Conservation (phyloP, 108 stramenopile species). For the Schizochytrium sp. region DNA sequence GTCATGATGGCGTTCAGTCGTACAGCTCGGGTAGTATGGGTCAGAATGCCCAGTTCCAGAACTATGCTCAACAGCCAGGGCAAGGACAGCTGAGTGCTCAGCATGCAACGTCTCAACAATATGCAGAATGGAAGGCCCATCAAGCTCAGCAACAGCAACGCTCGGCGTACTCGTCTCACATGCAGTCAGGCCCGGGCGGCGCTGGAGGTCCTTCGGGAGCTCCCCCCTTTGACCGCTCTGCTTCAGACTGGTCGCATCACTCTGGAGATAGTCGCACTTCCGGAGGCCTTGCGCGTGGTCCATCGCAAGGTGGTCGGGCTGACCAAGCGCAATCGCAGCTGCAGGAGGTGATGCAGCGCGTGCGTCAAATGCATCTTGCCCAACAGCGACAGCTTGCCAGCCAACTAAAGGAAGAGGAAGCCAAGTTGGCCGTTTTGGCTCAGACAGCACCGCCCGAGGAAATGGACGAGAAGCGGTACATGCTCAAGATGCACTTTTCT, state of each 20-base stretch:
- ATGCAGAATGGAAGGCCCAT: not conserved
- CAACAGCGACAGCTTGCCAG: not conserved
- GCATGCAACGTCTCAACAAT: not conserved
- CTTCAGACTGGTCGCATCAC: not conserved
- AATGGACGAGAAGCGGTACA: not conserved
- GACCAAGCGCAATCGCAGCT: not conserved
- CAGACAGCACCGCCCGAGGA: not conserved
- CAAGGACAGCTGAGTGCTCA: not conserved
- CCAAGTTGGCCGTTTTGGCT: not conserved
- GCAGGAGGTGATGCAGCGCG: not conserved
- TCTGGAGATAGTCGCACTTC: not conserved
- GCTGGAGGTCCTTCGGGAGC: too few species aligned
- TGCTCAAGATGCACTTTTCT: not conserved
- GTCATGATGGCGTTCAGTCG: too few species aligned
- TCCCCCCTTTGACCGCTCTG: not conserved
- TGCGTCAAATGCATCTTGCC: not conserved
- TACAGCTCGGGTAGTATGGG: too few species aligned
- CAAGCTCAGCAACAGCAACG: not conserved
- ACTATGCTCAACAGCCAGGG: too few species aligned
- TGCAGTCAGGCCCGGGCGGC: not conserved
- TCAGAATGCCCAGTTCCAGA: too few species aligned
- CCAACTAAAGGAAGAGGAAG: not conserved
- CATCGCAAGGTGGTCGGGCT: too few species aligned
- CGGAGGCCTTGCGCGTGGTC: too few species aligned
- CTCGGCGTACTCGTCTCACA: not conserved